Evolutionary conservation across 441 rosid species (phyloP).

Genomic region (Erodium moschatum): DNA sequence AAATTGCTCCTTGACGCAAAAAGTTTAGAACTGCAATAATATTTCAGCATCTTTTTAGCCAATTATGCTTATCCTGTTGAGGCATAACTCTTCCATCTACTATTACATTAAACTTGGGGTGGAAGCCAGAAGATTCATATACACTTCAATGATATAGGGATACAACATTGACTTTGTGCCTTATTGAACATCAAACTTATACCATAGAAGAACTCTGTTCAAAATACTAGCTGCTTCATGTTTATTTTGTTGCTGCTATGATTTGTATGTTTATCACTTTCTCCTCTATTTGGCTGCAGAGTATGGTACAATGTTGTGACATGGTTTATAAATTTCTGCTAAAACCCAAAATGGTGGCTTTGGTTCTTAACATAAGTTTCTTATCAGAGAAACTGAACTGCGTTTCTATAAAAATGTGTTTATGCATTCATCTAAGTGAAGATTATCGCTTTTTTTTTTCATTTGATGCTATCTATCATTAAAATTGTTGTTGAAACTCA

Average conservation of each 20-base stretch:
- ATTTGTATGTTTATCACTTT: too few relatives aligned
- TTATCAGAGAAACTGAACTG: neutral
- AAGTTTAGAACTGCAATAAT: too few relatives aligned
- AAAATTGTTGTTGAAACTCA: neutral
- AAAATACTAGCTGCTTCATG: neutral
- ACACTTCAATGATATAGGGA: neutral
- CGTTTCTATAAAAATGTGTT: neutral
- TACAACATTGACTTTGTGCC: neutral
- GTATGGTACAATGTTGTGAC: too few relatives aligned
- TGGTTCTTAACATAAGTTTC: neutral
- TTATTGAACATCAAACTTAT: neutral
- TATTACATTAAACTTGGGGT: neutral
- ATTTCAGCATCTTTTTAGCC: neutral
- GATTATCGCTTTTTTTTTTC: neutral
- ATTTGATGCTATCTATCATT: neutral
- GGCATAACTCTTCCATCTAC: neutral
- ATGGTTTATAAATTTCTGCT: too few relatives aligned
- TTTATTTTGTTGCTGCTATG: neutral
- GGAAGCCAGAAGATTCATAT: neutral
- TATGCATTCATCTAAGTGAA: too few relatives aligned
- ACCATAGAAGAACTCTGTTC: neutral
- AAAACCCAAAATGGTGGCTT: too few relatives aligned
- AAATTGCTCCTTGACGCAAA: neutral
- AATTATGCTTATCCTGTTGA: neutral
- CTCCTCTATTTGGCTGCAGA: too few relatives aligned